Base-by-base conservation (phyloP, 2,329 filamentous ascomycete genomes). In the Botryotinia globosa region DNA sequence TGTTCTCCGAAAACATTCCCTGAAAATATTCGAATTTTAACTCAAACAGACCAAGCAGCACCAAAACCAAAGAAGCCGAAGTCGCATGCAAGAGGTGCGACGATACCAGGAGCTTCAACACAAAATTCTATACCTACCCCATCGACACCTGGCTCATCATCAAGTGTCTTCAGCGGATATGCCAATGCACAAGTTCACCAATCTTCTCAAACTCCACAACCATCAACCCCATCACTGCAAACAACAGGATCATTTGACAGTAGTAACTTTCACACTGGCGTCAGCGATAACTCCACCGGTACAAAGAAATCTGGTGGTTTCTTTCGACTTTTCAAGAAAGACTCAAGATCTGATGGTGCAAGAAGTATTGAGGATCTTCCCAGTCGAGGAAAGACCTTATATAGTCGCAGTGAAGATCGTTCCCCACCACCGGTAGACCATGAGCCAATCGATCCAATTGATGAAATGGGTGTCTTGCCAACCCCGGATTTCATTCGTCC, bases 31-130 rank as follows among this genome's bases (percentile, higher is more conserved):
- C 25, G 45, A 74, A 74, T 48, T 42, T 74, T 61, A 34, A 71
- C 74, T 45, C 65, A 64, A 71, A 51, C 44, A 37, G 75, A 74
- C 65, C 69, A 61, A 64, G 58, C 32, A 18, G 37, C 58, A 32
- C 48, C n/a, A 22, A 68, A 56, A 37, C 25, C n/a, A 22, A 68
- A 44, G n/a, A 68, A 68, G n/a, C 48, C 59, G 5, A 72, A 74
- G 2, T 37, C 65, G 16, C 48, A 68, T 42, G n/a, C 65, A 42
- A 68, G 65, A 58, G 65, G 65, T 25, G 65, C 48, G 4, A 68
- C 65, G 29, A 56, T 68, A 42, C 59, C 62, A 51, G 72, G 73
- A 18, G 29, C 51, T 58, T 69, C 64, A 16, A 68, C 58, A 37
- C 45, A 58, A 25, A 32, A n/a, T 42, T 39, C 37, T 9, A 22